Base-by-base conservation (phyloP, 1,284 basidiomycete genomes). In the Marasmius fiardii region DNA sequence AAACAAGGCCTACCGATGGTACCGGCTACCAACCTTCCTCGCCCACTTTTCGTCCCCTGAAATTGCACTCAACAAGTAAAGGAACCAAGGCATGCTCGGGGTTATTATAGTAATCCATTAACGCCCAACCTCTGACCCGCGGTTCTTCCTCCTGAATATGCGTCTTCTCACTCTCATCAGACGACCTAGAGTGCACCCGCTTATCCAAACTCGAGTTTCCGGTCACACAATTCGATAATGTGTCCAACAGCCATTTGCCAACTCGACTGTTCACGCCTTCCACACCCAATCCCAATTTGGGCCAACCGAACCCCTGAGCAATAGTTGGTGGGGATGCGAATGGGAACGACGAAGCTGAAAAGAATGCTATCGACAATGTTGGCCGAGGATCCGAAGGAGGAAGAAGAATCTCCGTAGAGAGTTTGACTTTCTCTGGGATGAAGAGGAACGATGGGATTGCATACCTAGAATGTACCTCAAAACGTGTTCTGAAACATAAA, bases 301-400 rank as follows among this genome's bases (percentile, higher is more conserved):
- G 90, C 81, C 83, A 92, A 23, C 92, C 91, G 61, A 92, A 83
- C 1, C 93, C 93, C 61, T 81, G 82, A 14, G 93, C 91, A 41
- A 94, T 74, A 7, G 78, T 72, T 7, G 86, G 82, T 10, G 92
- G 91, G 21, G 88, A 71, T 0, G 91, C 88, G 21, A 93, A 73
- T 1, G 92, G 92, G 67, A 93, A 81, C n/a, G 83, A 84, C 0
- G 88, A 76, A 0, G 88, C 93, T n/a, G 90, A 92, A 63, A 89
- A 80, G 71, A 82, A 95, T 0, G 87, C 80, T 45, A 95, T 85
- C 18, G 83, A 80, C 26, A 91, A 75, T 0, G 76, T 73, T 1
- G 79, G 81, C 33, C 65, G 70, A 5, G 74, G 66, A 26, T 71
- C 62, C 24, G 70, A 64, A 2, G 77, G 73, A 20, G 78, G 72